Evolutionary conservation across 2,329 filamentous ascomycete species (phyloP), one percentile per base, ranked within the genome.

Genomic region (Tolypocladium amazonense): DNA sequence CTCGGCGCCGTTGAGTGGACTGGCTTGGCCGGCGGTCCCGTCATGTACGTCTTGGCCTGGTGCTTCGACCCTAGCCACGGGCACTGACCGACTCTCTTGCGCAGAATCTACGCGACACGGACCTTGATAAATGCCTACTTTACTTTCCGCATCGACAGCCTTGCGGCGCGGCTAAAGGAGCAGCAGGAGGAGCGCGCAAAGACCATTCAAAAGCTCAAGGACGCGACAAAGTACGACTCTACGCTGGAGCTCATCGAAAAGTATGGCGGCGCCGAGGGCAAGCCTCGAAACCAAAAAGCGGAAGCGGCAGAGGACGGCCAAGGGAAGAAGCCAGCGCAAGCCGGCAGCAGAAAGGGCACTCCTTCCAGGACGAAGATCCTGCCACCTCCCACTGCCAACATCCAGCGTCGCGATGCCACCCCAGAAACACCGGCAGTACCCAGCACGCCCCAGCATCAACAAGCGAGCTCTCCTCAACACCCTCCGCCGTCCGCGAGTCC

Each of bases 151-250:
- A 88, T 94, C 67, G 83, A 88, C 27, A 84, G 80, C 20, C 81
- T 89, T 14, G 84, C 88, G 65, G 73, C 79, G 45, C 82, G 88
- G 47, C 80, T 97, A 37, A 88, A 93, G 66, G 83, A 83, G 25
- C 82, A 92, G 41, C 86, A 92, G 68, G 84, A 85, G 58, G 89
- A 97, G 73, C 86, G 93, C 58, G 85, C 89, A 61, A 86, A 86
- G 67, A 96, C 92, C 2, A 97, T 99, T 65, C 88, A 96, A 71
- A 92, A 92, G 75, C 84, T 99, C 63, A 99, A 99, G 75, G 87
- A 88, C 61, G 92, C 92, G 33, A 99, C 94, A 39, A 96, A 90
- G 73, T 99, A 97, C 76, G 90, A 97, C 74, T 94, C 92, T 38
- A 99, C 94, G 1, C 85, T 95, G 69, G 86, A 97, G 71, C 76